These are phyloP conservation scores for Amanita jacksonii DNA, from an alignment of 768 basidiomycete genomes.

Conservation along the genomic window DNA sequence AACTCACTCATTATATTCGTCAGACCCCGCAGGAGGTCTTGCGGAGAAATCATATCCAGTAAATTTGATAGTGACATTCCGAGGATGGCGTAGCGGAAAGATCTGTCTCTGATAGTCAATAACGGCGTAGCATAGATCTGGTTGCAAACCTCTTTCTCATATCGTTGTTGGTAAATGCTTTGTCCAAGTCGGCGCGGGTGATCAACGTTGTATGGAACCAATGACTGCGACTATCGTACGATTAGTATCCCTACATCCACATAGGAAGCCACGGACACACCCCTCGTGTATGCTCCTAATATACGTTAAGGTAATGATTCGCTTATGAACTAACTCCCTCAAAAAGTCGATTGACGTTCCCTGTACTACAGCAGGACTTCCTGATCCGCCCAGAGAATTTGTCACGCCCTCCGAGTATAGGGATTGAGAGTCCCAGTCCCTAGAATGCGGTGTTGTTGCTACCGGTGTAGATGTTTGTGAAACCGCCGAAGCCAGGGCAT, in stretches of 20 bases:
- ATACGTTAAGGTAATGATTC: slow-evolving; percentile 79
- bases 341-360: slow-evolving; percentile 73
- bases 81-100: slow-evolving; percentile 73
- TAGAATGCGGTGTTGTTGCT: slow-evolving; percentile 28
- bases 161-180: slow-evolving; percentile 58
- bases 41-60: slow-evolving; percentile 71
- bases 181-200: slow-evolving; percentile 63
- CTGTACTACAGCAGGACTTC: slow-evolving; percentile 40
- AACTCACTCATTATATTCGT: slow-evolving; percentile 66
- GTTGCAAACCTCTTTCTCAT: slow-evolving; percentile 68
- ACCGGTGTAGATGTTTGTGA: slow-evolving; percentile 32
- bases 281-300: slow-evolving; percentile 82
- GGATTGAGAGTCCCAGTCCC: slow-evolving; percentile 73
- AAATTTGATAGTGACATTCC: slow-evolving; percentile 80
- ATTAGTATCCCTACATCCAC: slow-evolving; percentile 7
- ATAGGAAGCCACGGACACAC: slow-evolving; percentile 31
- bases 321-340: slow-evolving; percentile 71
- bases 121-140: background rate
- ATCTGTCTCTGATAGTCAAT: slow-evolving; percentile 32
- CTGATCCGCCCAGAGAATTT: slow-evolving; percentile 24
- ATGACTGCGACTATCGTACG: slow-evolving; percentile 50
- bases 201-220: slow-evolving; percentile 88
- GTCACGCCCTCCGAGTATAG: slow-evolving; percentile 37
- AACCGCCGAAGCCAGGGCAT: slow-evolving; percentile 26
- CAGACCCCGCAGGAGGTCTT: slow-evolving; percentile 71